Percentiles rank a stretch among this genome's conserved stretches.
phyloP scores from a whole-genome alignment of 352 stramenopile genomes.

The Phytophthora pseudosyringae region DNA sequence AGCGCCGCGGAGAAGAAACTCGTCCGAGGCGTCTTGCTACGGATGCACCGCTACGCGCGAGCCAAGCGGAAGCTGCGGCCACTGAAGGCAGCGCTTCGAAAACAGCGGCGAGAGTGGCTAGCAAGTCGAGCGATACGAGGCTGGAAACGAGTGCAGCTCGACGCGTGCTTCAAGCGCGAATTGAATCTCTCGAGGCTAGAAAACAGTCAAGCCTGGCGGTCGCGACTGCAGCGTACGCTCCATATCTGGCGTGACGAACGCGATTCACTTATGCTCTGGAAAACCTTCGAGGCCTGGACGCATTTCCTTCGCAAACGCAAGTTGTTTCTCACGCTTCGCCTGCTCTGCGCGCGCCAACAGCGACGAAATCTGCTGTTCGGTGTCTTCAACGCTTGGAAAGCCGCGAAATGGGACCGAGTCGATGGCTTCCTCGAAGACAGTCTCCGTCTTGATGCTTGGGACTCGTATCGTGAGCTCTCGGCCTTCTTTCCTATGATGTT shows the following conservation, averaged over 20 bases:
- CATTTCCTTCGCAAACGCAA: slow-evolving; percentile 52
- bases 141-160: slow-evolving; percentile 64
- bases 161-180: slow-evolving; percentile 65
- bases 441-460: slow-evolving; percentile 62
- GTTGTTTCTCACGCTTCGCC: slow-evolving; percentile 52
- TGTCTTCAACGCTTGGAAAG: slow-evolving; percentile 67
- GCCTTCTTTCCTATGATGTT: slow-evolving; percentile 68
- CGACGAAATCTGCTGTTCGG: slow-evolving; percentile 51
- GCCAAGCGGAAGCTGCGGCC: slow-evolving; percentile 51
- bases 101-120: slow-evolving; percentile 22
- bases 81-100: slow-evolving; percentile 36
- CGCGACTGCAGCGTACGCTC: slow-evolving; percentile 54
- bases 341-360: slow-evolving; percentile 50
- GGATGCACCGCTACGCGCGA: slow-evolving; percentile 40
- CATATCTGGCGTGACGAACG: slow-evolving; percentile 53
- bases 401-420: slow-evolving; percentile 64
- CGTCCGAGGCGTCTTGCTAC: slow-evolving; percentile 27
- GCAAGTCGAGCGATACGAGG: slow-evolving; percentile 39
- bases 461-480: slow-evolving; percentile 59
- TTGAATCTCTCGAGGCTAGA: slow-evolving; percentile 54
- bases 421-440: slow-evolving; percentile 66
- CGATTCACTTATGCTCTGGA: slow-evolving; percentile 29
- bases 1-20: slow-evolving; percentile 56
- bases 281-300: slow-evolving; percentile 55
- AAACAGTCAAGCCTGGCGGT: slow-evolving; percentile 50